phyloP scores from a whole-genome alignment of 768 basidiomycete genomes.

The Stropharia rugosoannulata region DNA sequence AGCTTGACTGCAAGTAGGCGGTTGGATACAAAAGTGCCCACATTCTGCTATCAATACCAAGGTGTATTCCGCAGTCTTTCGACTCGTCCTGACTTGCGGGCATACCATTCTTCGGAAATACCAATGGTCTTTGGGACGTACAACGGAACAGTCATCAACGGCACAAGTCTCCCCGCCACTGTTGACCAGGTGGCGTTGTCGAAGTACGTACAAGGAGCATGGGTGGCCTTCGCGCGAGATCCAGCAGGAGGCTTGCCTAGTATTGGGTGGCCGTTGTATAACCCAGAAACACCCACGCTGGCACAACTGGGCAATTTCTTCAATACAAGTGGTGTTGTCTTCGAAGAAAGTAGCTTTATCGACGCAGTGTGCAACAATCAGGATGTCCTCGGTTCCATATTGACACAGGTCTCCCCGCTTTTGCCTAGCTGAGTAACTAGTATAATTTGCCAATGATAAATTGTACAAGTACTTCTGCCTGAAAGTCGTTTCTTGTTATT shows the following conservation, averaged over 20 bases:
- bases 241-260: constrained; percentile 26
- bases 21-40: constrained; percentile 22
- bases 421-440: background rate
- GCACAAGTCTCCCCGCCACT: constrained; percentile 19
- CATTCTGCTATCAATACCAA: constrained; percentile 29
- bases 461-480: no score
- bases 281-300: constrained; percentile 13
- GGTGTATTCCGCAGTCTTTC: constrained; percentile 34
- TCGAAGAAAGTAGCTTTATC: constrained; percentile 12
- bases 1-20: constrained; percentile 23
- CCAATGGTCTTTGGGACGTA: constrained; percentile 39
- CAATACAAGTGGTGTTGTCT: constrained; percentile 18
- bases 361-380: constrained; percentile 16
- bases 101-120: constrained; percentile 38
- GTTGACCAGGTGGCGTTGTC: constrained; percentile 27
- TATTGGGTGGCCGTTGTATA: constrained; percentile 23
- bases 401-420: constrained; percentile 1
- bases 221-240: constrained; percentile 40
- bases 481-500: no score
- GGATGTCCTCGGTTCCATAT: background rate
- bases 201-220: constrained; percentile 33
- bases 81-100: constrained; percentile 28
- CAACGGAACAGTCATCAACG: constrained; percentile 14
- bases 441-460: background rate
- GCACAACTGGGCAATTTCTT: constrained; percentile 19